phyloP scores from a whole-genome alignment of 1,284 basidiomycete species.

The Tylopilus sp. region DNA sequence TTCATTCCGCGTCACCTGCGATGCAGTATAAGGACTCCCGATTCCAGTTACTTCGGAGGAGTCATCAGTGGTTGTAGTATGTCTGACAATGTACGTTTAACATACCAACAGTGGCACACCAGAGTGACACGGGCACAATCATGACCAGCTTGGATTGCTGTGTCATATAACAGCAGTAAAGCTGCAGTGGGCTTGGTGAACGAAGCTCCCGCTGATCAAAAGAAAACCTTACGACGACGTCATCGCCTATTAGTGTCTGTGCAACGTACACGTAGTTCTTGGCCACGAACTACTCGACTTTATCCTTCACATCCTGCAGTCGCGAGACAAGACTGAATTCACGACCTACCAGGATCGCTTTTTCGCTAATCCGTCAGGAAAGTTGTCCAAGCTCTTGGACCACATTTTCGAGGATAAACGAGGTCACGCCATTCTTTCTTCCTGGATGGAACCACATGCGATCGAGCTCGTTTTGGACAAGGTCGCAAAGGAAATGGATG shows the following conservation, averaged over 20 bases:
- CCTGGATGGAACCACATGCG: neutral
- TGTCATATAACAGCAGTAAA: constrained; percentile 25
- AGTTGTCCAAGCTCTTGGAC: no score
- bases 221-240: constrained; percentile 26
- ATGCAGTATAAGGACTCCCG: constrained; percentile 6
- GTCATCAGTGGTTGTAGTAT: neutral
- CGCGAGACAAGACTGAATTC: no score
- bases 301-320: no score
- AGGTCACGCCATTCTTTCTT: neutral
- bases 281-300: no score
- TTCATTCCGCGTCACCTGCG: neutral
- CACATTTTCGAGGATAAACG: no score
- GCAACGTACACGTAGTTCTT: neutral
- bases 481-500: no score
- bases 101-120: constrained; percentile 18
- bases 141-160: constrained; percentile 22
- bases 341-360: no score
- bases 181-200: constrained; percentile 10
- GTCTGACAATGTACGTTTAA: neutral
- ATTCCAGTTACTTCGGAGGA: constrained; percentile 18
- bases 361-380: no score
- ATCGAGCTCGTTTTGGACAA: neutral
- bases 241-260: constrained; percentile 35
- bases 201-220: neutral
- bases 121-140: constrained; percentile 20